These are phyloP conservation scores for Raphanus raphanistrum DNA, from an alignment of 345 rosid genomes.

Conservation along the genomic window DNA sequence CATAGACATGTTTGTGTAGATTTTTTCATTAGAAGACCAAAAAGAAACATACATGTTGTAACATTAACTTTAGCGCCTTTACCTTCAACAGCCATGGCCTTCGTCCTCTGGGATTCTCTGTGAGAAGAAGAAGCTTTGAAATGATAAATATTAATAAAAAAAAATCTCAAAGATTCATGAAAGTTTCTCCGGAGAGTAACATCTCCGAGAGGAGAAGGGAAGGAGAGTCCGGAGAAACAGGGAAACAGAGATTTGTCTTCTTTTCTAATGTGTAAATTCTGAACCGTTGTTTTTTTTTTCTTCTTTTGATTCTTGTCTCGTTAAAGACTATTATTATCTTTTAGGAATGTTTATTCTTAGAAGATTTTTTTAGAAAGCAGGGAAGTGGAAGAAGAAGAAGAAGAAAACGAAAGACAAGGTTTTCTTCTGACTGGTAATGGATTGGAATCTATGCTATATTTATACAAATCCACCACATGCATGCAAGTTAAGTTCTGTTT, in stretches of 20 bases:
- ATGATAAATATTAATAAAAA: background rate
- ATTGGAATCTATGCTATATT: slow-evolving; percentile 43
- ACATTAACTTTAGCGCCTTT: background rate
- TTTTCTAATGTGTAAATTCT: background rate
- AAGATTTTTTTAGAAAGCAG: slow-evolving; percentile 19
- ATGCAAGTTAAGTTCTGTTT: slow-evolving; percentile 30
- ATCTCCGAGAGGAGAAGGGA: slow-evolving; percentile 28
- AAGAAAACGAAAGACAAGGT: background rate
- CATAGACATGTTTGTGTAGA: background rate
- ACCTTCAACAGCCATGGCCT: slow-evolving; percentile 41
- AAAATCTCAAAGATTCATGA: slow-evolving; percentile 23
- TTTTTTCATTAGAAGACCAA: background rate
- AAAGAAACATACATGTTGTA: background rate
- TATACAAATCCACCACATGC: slow-evolving; percentile 42
- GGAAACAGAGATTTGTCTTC: slow-evolving; percentile 20
- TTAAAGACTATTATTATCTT: slow-evolving; percentile 28
- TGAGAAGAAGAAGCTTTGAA: slow-evolving; percentile 27
- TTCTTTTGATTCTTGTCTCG: background rate
- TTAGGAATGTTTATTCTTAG: slow-evolving; percentile 53
- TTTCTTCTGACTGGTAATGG: slow-evolving; percentile 21
- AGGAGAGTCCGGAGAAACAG: slow-evolving; percentile 23
- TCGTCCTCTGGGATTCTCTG: slow-evolving; percentile 4
- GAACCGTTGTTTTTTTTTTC: background rate
- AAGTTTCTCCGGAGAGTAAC: slow-evolving; percentile 21
- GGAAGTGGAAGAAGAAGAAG: slow-evolving; percentile 3